phyloP scores from a whole-genome alignment of 2,329 filamentous ascomycete species.

The Fusarium sacchari region DNA sequence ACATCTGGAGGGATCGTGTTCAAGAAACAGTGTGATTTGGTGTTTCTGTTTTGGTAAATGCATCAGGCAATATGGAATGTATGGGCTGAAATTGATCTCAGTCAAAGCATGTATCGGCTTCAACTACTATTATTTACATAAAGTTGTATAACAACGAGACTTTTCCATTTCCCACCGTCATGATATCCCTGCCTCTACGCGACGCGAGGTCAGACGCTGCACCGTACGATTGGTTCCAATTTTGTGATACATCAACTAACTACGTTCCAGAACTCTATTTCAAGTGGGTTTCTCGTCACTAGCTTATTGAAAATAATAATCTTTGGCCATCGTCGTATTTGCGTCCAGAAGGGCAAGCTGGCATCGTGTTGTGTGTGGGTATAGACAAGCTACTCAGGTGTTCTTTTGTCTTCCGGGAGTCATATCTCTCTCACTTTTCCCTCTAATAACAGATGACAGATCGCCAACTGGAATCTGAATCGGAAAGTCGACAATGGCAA shows the following conservation, averaged over 20 bases:
- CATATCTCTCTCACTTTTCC: background rate
- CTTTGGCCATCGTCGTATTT: background rate
- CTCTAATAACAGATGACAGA: background rate
- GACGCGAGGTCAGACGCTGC: too few species aligned
- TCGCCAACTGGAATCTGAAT: background rate
- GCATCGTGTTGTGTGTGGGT: background rate
- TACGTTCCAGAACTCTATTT: rapidly evolving
- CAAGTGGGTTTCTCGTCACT: rapidly evolving
- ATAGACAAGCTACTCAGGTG: background rate
- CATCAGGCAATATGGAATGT: background rate
- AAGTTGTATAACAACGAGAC: background rate
- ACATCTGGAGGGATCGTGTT: background rate
- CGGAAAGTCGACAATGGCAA: background rate
- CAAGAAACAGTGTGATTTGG: rapidly evolving
- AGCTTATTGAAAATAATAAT: rapidly evolving
- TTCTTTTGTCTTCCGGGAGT: background rate
- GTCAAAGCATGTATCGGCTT: rapidly evolving
- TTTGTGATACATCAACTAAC: rapidly evolving
- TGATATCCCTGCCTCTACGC: too few species aligned
- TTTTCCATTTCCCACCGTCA: background rate
- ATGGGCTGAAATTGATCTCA: rapidly evolving
- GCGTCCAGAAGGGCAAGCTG: background rate
- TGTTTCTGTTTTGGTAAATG: background rate
- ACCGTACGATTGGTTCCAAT: background rate
- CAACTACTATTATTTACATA: rapidly evolving